Percentiles rank a stretch among this genome's conserved stretches.
These are phyloP conservation scores for Vaccinium vitisidaea DNA, from an alignment of 148 eudicot species.

Conservation along the genomic window DNA sequence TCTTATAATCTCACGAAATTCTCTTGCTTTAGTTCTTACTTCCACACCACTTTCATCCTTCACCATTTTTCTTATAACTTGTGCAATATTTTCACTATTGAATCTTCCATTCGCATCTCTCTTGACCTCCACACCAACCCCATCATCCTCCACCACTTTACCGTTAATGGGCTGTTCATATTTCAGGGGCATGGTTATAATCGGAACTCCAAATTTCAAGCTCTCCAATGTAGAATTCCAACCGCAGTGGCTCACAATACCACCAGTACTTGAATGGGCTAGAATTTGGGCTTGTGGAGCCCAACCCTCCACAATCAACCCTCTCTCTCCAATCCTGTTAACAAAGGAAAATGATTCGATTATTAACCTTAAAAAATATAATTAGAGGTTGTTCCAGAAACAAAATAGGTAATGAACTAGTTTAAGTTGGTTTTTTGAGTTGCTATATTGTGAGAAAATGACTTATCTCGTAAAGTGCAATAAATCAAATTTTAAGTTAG, in stretches of 20 bases:
- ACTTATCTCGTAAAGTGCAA: no score
- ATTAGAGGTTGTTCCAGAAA: no score
- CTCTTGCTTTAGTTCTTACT: slow-evolving; percentile 20
- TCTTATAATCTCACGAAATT: slow-evolving; percentile 6
- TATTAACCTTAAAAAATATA: no score
- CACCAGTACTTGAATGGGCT: slow-evolving; percentile 22
- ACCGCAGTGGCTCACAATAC: slow-evolving; percentile 37
- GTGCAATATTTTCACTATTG: slow-evolving; percentile 14
- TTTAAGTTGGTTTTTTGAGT: no score
- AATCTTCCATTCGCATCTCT: slow-evolving; percentile 18
- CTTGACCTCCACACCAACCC: slow-evolving; percentile 22
- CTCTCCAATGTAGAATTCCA: slow-evolving; percentile 33
- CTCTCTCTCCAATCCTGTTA: slow-evolving; percentile 21
- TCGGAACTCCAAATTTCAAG: slow-evolving; percentile 23
- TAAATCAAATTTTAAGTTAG: no score
- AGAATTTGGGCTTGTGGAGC: slow-evolving; percentile 34
- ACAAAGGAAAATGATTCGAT: no score
- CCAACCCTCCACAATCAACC: slow-evolving; percentile 24
- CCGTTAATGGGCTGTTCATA: slow-evolving; percentile 30
- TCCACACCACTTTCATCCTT: slow-evolving; percentile 15
- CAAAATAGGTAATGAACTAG: no score
- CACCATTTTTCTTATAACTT: slow-evolving; percentile 21
- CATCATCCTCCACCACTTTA: slow-evolving; percentile 22
- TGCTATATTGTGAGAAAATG: no score
- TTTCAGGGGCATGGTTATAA: slow-evolving; percentile 27